Base-by-base conservation (phyloP, 2,329 filamentous ascomycete genomes). In the Ilyonectria robusta region DNA sequence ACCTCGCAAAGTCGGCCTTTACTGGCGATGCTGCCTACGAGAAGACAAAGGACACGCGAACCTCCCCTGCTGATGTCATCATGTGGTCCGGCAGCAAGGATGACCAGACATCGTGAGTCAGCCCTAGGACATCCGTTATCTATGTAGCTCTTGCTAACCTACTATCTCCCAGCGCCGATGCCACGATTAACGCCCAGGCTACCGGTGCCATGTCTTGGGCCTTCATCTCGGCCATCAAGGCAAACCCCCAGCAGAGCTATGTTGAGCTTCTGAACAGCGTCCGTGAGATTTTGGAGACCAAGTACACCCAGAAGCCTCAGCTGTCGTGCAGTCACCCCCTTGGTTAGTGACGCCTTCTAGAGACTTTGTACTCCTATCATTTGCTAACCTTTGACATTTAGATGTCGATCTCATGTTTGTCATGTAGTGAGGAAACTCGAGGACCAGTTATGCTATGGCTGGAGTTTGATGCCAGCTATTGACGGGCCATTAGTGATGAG, bases 11-110 rank as follows among this genome's bases (percentile, higher is more conserved):
- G 86, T 93, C 94, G 78, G 94, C 94, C 19, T 92, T 93, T 23
- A 88, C 84, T 67, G 95, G 95, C 72, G 91, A 96, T 72, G 89
- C 92, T 40, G 91, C 92, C 19, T 92, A 94, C 81, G 88, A 97
- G 82, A 91, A 90, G 79, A 93, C 95, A 69, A 87, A 94, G 78
- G 88, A 92, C 72, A 98, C 95, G 47, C 97, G 97, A 84, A 98
- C 96, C 17, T 96, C 93, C 61, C 92, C 95, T 1, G 96, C 96
- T 46, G 96, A 99, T 81, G 96, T 99, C 35, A 90, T 99, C 79
- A 97, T 98, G 93, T 97, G 95, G 93, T 97, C 94, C 68, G 96
- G 96, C 64, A 97, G 94, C 84, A 98, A 97, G 82, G 96, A 99
- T 78, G 90, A 92, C 68, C 96, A 98, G 83, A 99, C 96, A 73